phyloP scores from a whole-genome alignment of 495 filamentous ascomycete species.

The Baudoinia panamericana region DNA sequence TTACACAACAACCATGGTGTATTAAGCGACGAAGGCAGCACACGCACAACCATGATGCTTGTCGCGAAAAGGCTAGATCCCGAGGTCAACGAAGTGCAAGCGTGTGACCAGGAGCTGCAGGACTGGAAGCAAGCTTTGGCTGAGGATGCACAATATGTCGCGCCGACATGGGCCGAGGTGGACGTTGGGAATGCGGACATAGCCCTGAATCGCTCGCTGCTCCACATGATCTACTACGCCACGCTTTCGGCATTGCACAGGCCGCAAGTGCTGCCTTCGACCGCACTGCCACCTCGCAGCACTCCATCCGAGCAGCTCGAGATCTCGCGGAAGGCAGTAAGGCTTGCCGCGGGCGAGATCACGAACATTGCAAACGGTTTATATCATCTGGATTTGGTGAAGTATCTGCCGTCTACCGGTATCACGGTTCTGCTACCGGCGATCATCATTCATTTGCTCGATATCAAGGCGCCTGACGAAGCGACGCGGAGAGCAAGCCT shows the following conservation, averaged over 20 bases:
- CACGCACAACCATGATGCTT: slow-evolving; percentile 76
- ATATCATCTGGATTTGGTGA: slow-evolving; percentile 53
- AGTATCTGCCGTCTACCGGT: slow-evolving; percentile 71
- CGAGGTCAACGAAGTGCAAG: slow-evolving; percentile 57
- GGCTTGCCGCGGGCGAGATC: slow-evolving; percentile 65
- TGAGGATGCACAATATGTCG: slow-evolving; percentile 46
- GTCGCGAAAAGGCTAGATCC: slow-evolving; percentile 72
- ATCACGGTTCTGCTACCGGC: slow-evolving; percentile 81
- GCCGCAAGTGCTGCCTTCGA: slow-evolving; percentile 68
- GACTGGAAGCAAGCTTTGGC: slow-evolving; percentile 61
- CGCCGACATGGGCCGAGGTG: slow-evolving; percentile 37
- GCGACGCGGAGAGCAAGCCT: slow-evolving; percentile 53
- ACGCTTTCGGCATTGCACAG: slow-evolving; percentile 78
- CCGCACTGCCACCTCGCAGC: slow-evolving; percentile 40
- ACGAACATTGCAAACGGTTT: slow-evolving; percentile 64
- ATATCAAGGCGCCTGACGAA: slow-evolving; percentile 67
- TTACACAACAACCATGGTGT: slow-evolving; percentile 62
- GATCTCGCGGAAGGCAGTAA: slow-evolving; percentile 63
- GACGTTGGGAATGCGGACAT: slow-evolving; percentile 38
- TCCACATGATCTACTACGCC: slow-evolving; percentile 83
- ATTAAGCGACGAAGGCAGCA: slow-evolving; percentile 47
- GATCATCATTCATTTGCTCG: slow-evolving; percentile 80
- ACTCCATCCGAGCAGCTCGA: slow-evolving; percentile 52
- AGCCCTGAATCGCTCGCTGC: slow-evolving; percentile 59
- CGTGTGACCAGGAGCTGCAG: slow-evolving; percentile 59